phyloP scores from a whole-genome alignment of 2,329 filamentous ascomycete genomes.

The Aschersonia sp. region DNA sequence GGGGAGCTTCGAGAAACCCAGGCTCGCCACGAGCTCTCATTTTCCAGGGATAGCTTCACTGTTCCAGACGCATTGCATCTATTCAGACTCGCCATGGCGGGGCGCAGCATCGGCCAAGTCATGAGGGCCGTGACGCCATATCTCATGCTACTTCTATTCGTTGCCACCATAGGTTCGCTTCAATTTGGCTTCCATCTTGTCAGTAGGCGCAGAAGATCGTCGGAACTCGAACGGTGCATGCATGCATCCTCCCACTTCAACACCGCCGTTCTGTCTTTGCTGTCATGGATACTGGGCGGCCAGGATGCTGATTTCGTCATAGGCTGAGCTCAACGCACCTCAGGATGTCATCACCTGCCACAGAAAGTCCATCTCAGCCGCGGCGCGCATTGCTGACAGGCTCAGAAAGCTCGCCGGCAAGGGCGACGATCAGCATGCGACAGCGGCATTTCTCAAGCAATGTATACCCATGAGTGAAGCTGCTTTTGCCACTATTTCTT shows the following conservation, averaged over 20 bases:
- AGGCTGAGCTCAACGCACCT: conserved; percentile 88
- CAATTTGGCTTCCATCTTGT: conserved; percentile 93
- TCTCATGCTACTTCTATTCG: conserved; percentile 59
- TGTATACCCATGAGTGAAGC: conserved; percentile 81
- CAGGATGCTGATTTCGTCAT: neutral
- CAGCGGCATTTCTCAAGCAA: conserved; percentile 36
- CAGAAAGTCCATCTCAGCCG: conserved; percentile 28
- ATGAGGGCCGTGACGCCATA: conserved; percentile 51
- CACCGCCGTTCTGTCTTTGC: too few relatives aligned
- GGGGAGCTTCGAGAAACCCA: too few relatives aligned
- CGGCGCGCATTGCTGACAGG: conserved; percentile 13
- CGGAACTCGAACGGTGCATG: neutral
- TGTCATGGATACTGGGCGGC: too few relatives aligned
- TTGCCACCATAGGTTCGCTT: conserved; percentile 73
- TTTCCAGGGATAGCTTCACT: too few relatives aligned
- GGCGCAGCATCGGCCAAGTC: conserved; percentile 6
- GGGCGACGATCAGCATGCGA: neutral
- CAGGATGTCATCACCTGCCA: conserved; percentile 86
- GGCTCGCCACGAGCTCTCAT: too few relatives aligned
- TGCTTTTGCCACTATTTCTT: conserved; percentile 74
- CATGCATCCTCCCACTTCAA: neutral
- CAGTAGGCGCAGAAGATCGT: conserved; percentile 13
- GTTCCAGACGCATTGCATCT: neutral
- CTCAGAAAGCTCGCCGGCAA: conserved; percentile 6
- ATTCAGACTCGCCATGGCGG: neutral